Evolutionary conservation across 1,284 basidiomycete genomes (phyloP).

Genomic region (Thelephora terrestris): DNA sequence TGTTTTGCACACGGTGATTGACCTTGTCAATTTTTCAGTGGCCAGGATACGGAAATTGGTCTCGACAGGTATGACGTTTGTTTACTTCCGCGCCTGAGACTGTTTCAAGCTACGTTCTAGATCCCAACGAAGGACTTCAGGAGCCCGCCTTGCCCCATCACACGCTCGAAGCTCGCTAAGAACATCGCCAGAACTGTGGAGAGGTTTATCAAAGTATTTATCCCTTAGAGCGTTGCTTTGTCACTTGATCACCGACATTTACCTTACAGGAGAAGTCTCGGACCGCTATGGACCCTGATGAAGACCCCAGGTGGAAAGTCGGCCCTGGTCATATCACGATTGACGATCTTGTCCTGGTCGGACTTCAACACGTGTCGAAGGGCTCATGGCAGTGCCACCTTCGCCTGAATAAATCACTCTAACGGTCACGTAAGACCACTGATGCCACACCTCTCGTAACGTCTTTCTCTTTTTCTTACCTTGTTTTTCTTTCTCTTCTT

Average conservation of each 20-base stretch:
- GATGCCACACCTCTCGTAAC: background rate
- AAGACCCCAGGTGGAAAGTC: slow-evolving; percentile 49
- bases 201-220: slow-evolving; percentile 27
- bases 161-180: slow-evolving; percentile 29
- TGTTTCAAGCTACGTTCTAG: slow-evolving; percentile 1
- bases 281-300: slow-evolving; percentile 46
- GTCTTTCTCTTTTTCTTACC: background rate
- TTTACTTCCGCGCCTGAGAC: background rate
- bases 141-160: slow-evolving; percentile 60
- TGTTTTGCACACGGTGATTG: slow-evolving; percentile 1
- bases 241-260: slow-evolving; percentile 1
- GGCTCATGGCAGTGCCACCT: slow-evolving; percentile 73
- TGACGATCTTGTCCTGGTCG: slow-evolving; percentile 58
- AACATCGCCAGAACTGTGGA: slow-evolving; percentile 29
- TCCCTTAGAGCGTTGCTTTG: slow-evolving; percentile 4
- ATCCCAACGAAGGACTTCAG: slow-evolving; percentile 71
- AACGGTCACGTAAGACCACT: background rate
- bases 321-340: slow-evolving; percentile 44
- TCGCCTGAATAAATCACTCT: slow-evolving; percentile 28
- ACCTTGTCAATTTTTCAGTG: slow-evolving; percentile 35
- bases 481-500: background rate
- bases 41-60: slow-evolving; percentile 70
- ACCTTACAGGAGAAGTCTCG: slow-evolving; percentile 35
- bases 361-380: slow-evolving; percentile 69
- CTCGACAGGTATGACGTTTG: slow-evolving; percentile 34